phyloP scores from a whole-genome alignment of 495 filamentous ascomycete genomes.

The Xylaria palmicola region DNA sequence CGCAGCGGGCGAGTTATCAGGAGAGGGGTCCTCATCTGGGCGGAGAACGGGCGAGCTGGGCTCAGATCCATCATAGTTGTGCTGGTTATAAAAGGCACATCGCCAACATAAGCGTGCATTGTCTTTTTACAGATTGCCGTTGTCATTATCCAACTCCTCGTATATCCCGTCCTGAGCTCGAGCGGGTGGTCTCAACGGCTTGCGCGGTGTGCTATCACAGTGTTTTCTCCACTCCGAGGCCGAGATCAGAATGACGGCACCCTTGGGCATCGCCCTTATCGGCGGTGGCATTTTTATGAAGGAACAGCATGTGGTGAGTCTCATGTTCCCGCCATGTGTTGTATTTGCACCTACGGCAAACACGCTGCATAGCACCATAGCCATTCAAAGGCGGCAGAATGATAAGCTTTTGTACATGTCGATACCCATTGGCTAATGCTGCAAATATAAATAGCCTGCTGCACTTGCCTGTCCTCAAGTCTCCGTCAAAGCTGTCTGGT shows the following conservation, averaged over 20 bases:
- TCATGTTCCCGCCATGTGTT: neutral
- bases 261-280: constrained; percentile 64
- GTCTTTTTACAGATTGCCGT: neutral
- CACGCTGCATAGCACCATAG: too few relatives aligned
- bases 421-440: constrained; percentile 20
- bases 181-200: neutral
- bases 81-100: neutral
- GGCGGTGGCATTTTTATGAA: constrained; percentile 58
- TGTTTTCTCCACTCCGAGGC: neutral
- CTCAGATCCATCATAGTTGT: neutral
- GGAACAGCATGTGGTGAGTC: constrained; percentile 43
- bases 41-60: neutral
- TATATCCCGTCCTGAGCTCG: neutral
- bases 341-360: neutral
- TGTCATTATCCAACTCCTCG: neutral
- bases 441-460: constrained; percentile 41
- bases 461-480: constrained; percentile 46
- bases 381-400: neutral
- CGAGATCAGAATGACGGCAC: constrained; percentile 29
- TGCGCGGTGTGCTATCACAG: neutral
- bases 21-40: neutral
- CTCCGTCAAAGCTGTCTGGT: constrained; percentile 61
- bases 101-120: too few relatives aligned
- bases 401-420: neutral
- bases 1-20: neutral